Base-by-base conservation (phyloP, 768 basidiomycete genomes). In the Rhizopogon roseolus region DNA sequence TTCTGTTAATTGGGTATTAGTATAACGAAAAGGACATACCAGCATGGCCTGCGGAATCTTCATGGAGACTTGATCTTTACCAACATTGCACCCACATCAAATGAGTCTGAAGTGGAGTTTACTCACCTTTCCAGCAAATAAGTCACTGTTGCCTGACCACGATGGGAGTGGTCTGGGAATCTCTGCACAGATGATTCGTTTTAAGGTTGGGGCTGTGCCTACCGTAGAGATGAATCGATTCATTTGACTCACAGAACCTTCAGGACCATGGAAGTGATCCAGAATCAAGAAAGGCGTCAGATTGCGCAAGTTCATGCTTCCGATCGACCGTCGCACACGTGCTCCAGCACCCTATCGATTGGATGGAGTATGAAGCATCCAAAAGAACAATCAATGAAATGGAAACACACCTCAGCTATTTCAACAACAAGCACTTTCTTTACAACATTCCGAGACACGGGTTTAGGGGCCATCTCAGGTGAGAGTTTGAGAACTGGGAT, bases 131-230 rank as follows among this genome's bases (percentile, higher is more conserved):
- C 77, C 0, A 93, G 75, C 84, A 97, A 86, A 68, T 96, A 96
- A 0, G 93, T 94, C 4, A 90, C 86, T 1, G 88, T 91, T 4
- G 86, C 85, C 67, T 94, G 93, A 4, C 93, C 94, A 14, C 93
- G 80, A 67, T 95, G 94, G 2, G 94, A 93, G 65, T 96, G 94
- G 65, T 97, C 95, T 11, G 92, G 90, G 62, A 96, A 93, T 4
- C 90, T 89, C 86, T 88, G 54, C 17, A n/a, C 9, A 36, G 40
- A 53, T 38, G 46, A 25, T 13, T 8, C 28, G 13, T 16, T 6
- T 17, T 41, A 28, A 43, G 46, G 25, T 52, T 7, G 32, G 11
- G 13, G 25, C 29, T 32, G 25, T 36, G 1, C 40, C 22, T 27
- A 34, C 22, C 22, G 22, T 22, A 22, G 10, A 36, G 29, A 16